A percentile compares a stretch with the other conserved stretches of the same genome.
Evolutionary conservation across 768 basidiomycete genomes (phyloP).

Genomic region (Termitomyces sp.): DNA sequence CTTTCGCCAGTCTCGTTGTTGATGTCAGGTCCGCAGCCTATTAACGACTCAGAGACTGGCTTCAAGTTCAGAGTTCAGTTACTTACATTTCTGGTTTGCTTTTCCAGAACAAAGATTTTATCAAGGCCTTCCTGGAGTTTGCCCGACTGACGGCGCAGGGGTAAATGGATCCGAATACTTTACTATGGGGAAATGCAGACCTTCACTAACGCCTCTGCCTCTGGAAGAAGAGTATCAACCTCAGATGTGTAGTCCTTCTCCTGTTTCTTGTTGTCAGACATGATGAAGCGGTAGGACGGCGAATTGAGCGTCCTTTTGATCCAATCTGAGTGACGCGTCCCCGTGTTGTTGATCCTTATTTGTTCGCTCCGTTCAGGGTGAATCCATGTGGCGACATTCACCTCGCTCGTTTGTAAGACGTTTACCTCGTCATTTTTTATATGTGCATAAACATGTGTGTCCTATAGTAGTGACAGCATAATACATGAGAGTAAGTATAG

Average conservation of each 20-base stretch:
- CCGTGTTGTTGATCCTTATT: slow-evolving; percentile 41
- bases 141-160: slow-evolving; percentile 48
- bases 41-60: background rate
- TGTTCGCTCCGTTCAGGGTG: slow-evolving; percentile 11
- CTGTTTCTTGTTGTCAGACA: slow-evolving; percentile 81
- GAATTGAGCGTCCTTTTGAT: slow-evolving; percentile 24
- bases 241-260: slow-evolving; percentile 85
- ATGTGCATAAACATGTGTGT: slow-evolving; percentile 17
- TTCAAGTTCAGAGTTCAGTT: background rate
- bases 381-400: slow-evolving; percentile 25
- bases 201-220: slow-evolving; percentile 64
- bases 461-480: slow-evolving; percentile 33
- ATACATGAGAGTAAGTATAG: slow-evolving; percentile 31
- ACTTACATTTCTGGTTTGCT: slow-evolving; percentile 89
- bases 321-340: slow-evolving; percentile 60
- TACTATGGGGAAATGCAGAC: slow-evolving; percentile 32
- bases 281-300: slow-evolving; percentile 38
- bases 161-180: background rate
- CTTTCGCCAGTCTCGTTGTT: slow-evolving; percentile 81
- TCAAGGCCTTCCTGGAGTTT: slow-evolving; percentile 85
- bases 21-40: slow-evolving; percentile 91
- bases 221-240: slow-evolving; percentile 69
- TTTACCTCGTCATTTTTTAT: background rate
- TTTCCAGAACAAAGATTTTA: slow-evolving; percentile 84
- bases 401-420: slow-evolving; percentile 10